These are phyloP conservation scores for Tylopilus rubrobrunneus DNA, from an alignment of 768 basidiomycete genomes.

Conservation along the genomic window DNA sequence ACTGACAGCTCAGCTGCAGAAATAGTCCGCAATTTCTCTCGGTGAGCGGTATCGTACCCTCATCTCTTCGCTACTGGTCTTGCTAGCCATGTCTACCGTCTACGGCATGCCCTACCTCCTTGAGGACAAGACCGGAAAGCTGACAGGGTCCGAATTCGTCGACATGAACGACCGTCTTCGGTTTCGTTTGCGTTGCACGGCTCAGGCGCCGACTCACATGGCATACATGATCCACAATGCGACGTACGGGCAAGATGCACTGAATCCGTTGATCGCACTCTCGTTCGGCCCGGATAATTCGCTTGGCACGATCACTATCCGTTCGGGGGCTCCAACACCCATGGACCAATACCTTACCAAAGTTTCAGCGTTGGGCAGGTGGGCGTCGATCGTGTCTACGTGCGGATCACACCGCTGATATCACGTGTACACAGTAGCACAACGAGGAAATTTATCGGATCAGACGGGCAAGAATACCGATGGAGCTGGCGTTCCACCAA, in stretches of 20 bases:
- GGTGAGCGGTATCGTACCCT: background rate
- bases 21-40: constrained; percentile 16
- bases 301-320: constrained; percentile 51
- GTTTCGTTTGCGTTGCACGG: constrained; percentile 47
- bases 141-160: constrained; percentile 53
- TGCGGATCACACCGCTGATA: constrained; percentile 2
- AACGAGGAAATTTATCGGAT: constrained; percentile 51
- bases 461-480: constrained; percentile 57
- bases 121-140: constrained; percentile 55
- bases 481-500: constrained; percentile 50
- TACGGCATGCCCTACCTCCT: constrained; percentile 61
- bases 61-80: background rate
- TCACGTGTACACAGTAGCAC: constrained; percentile 32
- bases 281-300: constrained; percentile 48
- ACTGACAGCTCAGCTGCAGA: constrained; percentile 13
- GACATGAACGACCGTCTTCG: constrained; percentile 62
- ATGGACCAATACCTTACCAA: constrained; percentile 56
- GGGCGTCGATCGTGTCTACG: constrained; percentile 11
- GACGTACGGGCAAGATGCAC: constrained; percentile 23
- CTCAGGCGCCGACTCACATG: constrained; percentile 36
- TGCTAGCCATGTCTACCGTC: constrained; percentile 30
- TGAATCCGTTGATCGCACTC: constrained; percentile 44
- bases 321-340: constrained; percentile 31
- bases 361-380: constrained; percentile 40
- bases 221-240: constrained; percentile 53